Percentiles rank a stretch among this genome's conserved stretches.
phyloP scores from a whole-genome alignment of 2,329 filamentous ascomycete genomes.

The Colletotrichum filicis region DNA sequence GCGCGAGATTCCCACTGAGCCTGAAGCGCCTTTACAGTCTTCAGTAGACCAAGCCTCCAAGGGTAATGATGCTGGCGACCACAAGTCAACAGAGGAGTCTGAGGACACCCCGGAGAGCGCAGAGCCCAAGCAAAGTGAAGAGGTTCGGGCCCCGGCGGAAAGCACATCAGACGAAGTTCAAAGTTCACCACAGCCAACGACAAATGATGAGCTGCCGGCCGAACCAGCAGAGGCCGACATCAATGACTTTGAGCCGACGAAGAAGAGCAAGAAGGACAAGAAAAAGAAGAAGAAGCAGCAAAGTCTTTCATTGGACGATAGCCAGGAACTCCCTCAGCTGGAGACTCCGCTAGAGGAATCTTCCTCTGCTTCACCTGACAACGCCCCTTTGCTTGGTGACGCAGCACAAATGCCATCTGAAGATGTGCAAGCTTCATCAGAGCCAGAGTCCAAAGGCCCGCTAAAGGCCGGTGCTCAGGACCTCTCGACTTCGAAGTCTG shows the following conservation, averaged over 20 bases:
- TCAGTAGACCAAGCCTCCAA: background rate
- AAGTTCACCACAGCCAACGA: background rate
- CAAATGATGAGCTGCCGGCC: background rate
- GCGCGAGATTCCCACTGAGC: background rate
- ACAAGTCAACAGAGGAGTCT: background rate
- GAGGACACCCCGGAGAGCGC: background rate
- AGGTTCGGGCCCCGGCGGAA: constrained; percentile 34
- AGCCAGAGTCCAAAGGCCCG: background rate
- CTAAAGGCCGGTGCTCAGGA: background rate
- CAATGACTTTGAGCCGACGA: constrained; percentile 17
- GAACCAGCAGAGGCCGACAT: constrained; percentile 1
- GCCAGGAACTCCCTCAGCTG: background rate
- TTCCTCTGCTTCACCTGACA: background rate
- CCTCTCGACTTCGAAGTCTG: background rate
- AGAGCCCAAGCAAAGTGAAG: constrained; percentile 39
- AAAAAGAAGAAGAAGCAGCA: constrained; percentile 46
- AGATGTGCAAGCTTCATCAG: background rate
- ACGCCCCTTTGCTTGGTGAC: background rate
- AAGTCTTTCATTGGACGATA: constrained; percentile 21
- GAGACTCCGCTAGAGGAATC: background rate
- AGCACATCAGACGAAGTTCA: constrained; percentile 4
- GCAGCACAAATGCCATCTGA: background rate
- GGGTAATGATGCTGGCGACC: background rate
- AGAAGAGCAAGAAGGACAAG: constrained; percentile 42
- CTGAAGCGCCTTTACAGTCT: background rate